These are phyloP conservation scores for Fusarium sp. DNA, from an alignment of 2,329 filamentous ascomycete species.

Conservation along the genomic window DNA sequence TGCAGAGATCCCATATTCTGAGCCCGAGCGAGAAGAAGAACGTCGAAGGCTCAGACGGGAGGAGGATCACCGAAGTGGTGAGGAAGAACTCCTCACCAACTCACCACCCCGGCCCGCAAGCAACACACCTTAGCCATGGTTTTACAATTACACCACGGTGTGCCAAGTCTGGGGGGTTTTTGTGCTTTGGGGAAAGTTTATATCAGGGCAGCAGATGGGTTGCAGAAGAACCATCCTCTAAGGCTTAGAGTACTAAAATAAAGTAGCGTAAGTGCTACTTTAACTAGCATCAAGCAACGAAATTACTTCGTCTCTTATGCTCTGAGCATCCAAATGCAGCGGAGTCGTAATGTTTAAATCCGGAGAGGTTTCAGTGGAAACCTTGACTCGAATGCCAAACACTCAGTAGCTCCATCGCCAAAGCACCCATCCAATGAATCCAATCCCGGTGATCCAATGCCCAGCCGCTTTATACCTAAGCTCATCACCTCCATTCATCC, in stretches of 20 bases:
- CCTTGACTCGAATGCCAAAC: background rate
- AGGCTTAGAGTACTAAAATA: background rate
- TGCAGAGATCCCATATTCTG: too few relatives aligned
- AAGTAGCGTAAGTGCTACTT: background rate
- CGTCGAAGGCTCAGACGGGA: too few relatives aligned
- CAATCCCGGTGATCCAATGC: constrained; percentile 45
- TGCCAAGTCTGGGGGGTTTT: too few relatives aligned
- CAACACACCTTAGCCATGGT: background rate
- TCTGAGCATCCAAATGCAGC: background rate
- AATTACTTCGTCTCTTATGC: background rate
- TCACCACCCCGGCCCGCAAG: too few relatives aligned
- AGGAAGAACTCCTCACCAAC: background rate
- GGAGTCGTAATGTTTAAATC: background rate
- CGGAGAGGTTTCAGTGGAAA: background rate
- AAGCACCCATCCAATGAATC: constrained; percentile 45
- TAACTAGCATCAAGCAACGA: background rate
- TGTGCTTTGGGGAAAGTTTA: background rate
- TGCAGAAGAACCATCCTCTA: background rate
- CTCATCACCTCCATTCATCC: constrained; percentile 46
- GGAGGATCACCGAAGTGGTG: too few relatives aligned
- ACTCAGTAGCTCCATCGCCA: constrained; percentile 37
- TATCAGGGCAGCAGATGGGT: background rate
- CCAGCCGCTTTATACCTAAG: constrained; percentile 41
- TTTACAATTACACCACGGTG: background rate
- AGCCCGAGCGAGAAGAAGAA: background rate